Evolutionary conservation across 1,284 basidiomycete genomes (phyloP).

Genomic region (Porogramme epimiltina): DNA sequence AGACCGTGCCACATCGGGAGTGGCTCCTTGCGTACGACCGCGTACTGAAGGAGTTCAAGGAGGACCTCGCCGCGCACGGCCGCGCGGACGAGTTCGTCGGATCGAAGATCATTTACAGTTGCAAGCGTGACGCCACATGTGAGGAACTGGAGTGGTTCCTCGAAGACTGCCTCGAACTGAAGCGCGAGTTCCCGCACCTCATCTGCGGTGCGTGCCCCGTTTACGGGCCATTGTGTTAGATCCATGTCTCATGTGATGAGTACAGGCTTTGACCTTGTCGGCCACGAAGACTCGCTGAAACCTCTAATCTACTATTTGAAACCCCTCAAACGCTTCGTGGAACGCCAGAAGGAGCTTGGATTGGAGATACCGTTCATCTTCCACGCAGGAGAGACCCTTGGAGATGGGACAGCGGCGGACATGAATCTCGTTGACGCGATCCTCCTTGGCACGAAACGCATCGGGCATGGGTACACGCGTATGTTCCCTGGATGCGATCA

Average conservation of each 20-base stretch:
- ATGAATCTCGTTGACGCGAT: constrained; percentile 80
- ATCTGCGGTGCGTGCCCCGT: constrained; percentile 1
- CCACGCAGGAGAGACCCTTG: constrained; percentile 79
- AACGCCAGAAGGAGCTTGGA: constrained; percentile 55
- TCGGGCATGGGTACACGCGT: constrained; percentile 78
- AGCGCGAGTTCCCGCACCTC: constrained; percentile 73
- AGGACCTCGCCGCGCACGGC: constrained; percentile 50
- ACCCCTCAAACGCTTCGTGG: constrained; percentile 62
- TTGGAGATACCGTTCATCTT: constrained; percentile 78
- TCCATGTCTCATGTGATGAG: no score
- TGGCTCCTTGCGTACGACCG: constrained; percentile 60
- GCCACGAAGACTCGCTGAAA: constrained; percentile 65
- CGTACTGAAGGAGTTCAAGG: constrained; percentile 57
- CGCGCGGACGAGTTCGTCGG: constrained; percentile 65
- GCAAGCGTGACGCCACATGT: constrained; percentile 55
- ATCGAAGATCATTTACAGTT: constrained; percentile 74
- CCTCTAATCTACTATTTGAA: constrained; percentile 69
- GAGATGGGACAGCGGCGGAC: constrained; percentile 71
- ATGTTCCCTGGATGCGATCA: neutral
- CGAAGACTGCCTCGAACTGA: constrained; percentile 73
- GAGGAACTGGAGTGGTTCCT: constrained; percentile 68
- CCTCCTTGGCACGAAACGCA: constrained; percentile 75
- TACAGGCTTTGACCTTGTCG: constrained; percentile 82
- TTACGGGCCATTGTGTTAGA: neutral
- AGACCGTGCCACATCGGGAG: constrained; percentile 59